These are phyloP conservation scores for Candida michaelii DNA, from an alignment of 805 yeast species.

Conservation along the genomic window DNA sequence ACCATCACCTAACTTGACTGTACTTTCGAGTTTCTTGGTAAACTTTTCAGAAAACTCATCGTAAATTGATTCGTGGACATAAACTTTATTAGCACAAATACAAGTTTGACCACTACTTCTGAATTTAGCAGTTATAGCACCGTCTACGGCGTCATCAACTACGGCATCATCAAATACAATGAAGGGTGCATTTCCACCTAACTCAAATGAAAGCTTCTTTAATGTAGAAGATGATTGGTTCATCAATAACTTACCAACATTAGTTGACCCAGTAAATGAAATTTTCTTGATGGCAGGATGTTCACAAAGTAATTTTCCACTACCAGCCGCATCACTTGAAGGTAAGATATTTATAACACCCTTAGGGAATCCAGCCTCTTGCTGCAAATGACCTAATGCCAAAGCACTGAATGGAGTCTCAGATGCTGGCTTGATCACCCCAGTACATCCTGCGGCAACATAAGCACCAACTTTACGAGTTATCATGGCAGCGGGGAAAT, in stretches of 20 bases:
- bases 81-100: conserved; percentile 61
- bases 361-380: conserved; percentile 68
- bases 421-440: conserved; percentile 73
- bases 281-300: conserved; percentile 50
- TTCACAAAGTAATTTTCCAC: conserved; percentile 54
- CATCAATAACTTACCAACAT: conserved; percentile 61
- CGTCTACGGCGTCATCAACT: conserved; percentile 53
- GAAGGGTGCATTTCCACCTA: conserved; percentile 70
- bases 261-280: conserved; percentile 65
- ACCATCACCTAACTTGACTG: conserved; percentile 62
- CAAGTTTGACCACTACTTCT: conserved; percentile 67
- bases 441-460: conserved; percentile 75
- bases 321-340: conserved; percentile 43
- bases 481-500: conserved; percentile 79
- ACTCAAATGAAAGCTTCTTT: conserved; percentile 60
- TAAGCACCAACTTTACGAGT: conserved; percentile 76
- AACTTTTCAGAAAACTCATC: conserved; percentile 48
- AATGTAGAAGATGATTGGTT: conserved; percentile 55
- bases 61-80: conserved; percentile 51
- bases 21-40: conserved; percentile 32
- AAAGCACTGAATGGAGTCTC: conserved; percentile 76
- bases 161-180: conserved; percentile 62
- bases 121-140: conserved; percentile 54
- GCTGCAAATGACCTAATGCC: conserved; percentile 60
- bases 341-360: conserved; percentile 69